Conservation (phyloP, 1,284 basidiomycete genomes). For the Tylopilus sp. region DNA sequence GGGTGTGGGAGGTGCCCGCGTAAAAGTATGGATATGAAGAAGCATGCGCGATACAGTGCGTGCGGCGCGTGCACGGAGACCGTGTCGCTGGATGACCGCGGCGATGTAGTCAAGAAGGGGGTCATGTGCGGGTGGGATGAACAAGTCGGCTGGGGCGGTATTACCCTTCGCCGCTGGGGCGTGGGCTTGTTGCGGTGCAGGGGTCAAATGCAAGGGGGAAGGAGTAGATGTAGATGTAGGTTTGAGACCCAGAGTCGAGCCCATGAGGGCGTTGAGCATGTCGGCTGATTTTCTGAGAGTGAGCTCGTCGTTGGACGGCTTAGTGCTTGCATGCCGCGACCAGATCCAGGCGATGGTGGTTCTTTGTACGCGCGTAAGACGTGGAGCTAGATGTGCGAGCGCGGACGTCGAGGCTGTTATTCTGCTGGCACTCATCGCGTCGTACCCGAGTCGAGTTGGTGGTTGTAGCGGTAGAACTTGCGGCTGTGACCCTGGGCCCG, state of each 20-base stretch:
- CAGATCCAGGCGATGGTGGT: not conserved
- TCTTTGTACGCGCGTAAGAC: not conserved
- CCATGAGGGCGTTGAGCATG: slow-evolving; percentile 22
- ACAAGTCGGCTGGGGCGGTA: slow-evolving; percentile 26
- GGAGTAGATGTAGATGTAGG: not conserved
- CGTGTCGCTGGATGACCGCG: slow-evolving; percentile 62
- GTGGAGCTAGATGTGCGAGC: slow-evolving; percentile 1
- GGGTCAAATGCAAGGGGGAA: not conserved
- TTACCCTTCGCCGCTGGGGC: not conserved
- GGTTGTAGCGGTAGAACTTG: not conserved
- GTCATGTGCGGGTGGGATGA: slow-evolving; percentile 72
- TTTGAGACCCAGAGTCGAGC: slow-evolving; percentile 16
- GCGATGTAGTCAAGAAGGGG: slow-evolving; percentile 74
- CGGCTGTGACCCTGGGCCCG: not conserved
- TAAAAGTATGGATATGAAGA: slow-evolving; percentile 68
- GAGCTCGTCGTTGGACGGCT: slow-evolving; percentile 19
- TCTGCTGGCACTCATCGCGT: slow-evolving; percentile 22
- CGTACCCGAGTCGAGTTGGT: too few species aligned
- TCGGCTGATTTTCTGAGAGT: slow-evolving; percentile 24
- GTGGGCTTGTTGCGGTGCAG: not conserved
- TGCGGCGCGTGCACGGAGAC: slow-evolving; percentile 64
- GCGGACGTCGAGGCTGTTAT: not conserved
- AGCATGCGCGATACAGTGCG: slow-evolving; percentile 60
- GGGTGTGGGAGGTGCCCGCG: slow-evolving; percentile 71
- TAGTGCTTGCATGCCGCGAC: slow-evolving; percentile 15